Conservation (phyloP, 2,329 filamentous ascomycete genomes). For the Colletotrichum lupini region DNA sequence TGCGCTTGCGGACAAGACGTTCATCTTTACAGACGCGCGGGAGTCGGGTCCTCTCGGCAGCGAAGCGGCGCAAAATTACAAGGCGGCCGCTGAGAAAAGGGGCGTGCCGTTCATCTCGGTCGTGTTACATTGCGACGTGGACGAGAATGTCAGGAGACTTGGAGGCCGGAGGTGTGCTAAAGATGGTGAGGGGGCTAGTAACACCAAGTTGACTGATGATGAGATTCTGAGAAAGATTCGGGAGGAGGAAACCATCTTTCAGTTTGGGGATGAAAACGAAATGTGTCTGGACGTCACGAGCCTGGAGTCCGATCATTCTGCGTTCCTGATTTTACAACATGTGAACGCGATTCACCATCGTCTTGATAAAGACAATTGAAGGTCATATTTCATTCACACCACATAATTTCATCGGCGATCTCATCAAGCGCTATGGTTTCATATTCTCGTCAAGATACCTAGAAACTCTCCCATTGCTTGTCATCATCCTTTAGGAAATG, state of each 20-base stretch:
- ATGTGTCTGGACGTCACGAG: slow-evolving; percentile 43
- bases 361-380: not conserved
- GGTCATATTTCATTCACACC: not conserved
- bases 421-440: not conserved
- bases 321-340: slow-evolving; percentile 34
- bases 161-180: slow-evolving; percentile 7
- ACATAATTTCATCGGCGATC: not conserved
- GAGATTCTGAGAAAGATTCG: slow-evolving; percentile 38
- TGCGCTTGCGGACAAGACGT: slow-evolving; percentile 27
- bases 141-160: slow-evolving; percentile 41
- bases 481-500: not conserved
- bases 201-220: slow-evolving; percentile 39
- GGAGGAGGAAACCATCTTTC: slow-evolving; percentile 38
- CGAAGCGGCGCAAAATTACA: slow-evolving; percentile 36
- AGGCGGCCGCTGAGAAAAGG: slow-evolving; percentile 37
- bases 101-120: slow-evolving; percentile 42
- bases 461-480: rapidly evolving
- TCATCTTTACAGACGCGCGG: slow-evolving; percentile 42
- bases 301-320: slow-evolving; percentile 37
- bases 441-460: not conserved
- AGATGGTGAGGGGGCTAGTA: slow-evolving; percentile 7
- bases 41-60: slow-evolving; percentile 16
- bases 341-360: not conserved
- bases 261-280: slow-evolving; percentile 38
- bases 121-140: slow-evolving; percentile 40